Evolutionary conservation across 495 filamentous ascomycete genomes (phyloP), one percentile per base, ranked within the genome.

Genomic region (Aspergillus egyptiacus): DNA sequence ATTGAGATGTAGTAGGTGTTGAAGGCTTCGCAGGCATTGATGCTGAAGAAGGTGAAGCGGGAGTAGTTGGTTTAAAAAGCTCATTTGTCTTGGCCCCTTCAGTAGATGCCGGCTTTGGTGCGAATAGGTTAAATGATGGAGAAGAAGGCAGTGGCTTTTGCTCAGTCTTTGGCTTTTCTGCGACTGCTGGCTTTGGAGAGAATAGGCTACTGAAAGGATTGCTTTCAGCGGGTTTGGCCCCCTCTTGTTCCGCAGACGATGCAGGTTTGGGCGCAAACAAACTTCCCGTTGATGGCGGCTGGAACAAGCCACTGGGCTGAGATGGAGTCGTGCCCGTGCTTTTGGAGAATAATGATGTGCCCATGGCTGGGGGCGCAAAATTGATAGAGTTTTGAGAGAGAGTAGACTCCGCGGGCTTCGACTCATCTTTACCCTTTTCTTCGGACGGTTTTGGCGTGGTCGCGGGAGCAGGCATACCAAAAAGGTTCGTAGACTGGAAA

Each of bases 151-250:
- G 38, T 31, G 51, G 28, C 38, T 61, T 46, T 14, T 59, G 51
- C 15, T 51, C 45, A 1, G 47, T 41, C 32, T 47, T 39, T 23
- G 57, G 45, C 10, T 23, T 38, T 34, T 47, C 36, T 8, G 43
- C 13, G 5, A 52, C 37, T 9, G 57, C 53, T 11, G 57, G 48
- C n/a, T 57, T 57, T 9, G 59, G 56, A 5, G 28, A 55, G 45
- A 71, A 70, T n/a, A 70, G 48, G 25, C 59, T 68, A 35, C 36
- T 42, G 25, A 56, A 55, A 10, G 62, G 58, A 23, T 62, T 61
- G n/a, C 17, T 41, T 14, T 34, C 41, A 34, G 48, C 44, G 10
- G 57, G 20, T 25, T 54, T 50, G 4, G 61, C 35, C 39, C 64
- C 51, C 25, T 52, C 56, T 53, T 51, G 38, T 19, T 54, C 51